Percentiles rank a stretch among this genome's conserved stretches.
Evolutionary conservation across 1,139 yeast species (phyloP).

Genomic region (Yamadazyma sp.): DNA sequence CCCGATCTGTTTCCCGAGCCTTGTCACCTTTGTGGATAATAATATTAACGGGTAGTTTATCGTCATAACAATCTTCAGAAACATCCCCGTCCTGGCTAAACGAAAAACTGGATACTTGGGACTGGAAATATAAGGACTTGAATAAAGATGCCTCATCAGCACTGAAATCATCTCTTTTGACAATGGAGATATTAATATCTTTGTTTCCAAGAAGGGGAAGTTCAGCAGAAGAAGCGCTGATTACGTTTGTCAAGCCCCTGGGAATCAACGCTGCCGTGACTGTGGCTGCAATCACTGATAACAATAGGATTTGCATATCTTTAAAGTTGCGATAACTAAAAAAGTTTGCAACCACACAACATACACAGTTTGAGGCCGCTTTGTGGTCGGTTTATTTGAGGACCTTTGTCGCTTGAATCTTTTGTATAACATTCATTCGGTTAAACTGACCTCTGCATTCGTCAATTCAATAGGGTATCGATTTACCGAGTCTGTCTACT

Average conservation of each 20-base stretch:
- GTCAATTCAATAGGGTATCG: no score
- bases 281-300: conserved; percentile 3
- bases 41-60: conserved; percentile 13
- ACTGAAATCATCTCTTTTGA: conserved; percentile 9
- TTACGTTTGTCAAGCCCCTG: no score
- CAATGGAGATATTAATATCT: conserved; percentile 9
- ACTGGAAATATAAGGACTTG: conserved; percentile 10
- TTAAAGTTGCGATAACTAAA: background rate
- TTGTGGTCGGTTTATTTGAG: no score
- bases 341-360: conserved; percentile 2
- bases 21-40: conserved; percentile 13
- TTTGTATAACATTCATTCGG: background rate
- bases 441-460: no score
- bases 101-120: conserved; percentile 8
- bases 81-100: conserved; percentile 10
- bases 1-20: conserved; percentile 10
- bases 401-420: no score
- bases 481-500: no score
- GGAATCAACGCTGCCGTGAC: conserved; percentile 1
- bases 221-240: background rate
- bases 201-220: conserved; percentile 5
- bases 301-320: background rate
- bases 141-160: conserved; percentile 12
- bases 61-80: conserved; percentile 13
- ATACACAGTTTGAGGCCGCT: background rate